Conservation (phyloP, 2,329 filamentous ascomycete genomes). For the Fusarium euwallaceae region DNA sequence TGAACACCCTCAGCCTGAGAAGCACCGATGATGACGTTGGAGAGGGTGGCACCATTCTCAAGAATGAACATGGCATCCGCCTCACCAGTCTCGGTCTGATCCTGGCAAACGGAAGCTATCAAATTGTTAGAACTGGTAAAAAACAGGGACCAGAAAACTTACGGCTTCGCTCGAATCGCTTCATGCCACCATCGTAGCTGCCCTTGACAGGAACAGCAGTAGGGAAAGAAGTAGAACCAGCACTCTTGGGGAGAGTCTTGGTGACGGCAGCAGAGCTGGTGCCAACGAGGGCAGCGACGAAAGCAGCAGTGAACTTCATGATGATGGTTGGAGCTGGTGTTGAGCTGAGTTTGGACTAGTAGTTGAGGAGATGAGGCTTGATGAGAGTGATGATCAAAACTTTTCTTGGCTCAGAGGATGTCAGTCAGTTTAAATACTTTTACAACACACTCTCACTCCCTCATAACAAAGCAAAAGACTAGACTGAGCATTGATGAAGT, state of each 20-base stretch:
- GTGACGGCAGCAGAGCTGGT: conserved; percentile 37
- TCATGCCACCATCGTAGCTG: conserved; percentile 40
- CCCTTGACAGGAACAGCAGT: conserved; percentile 39
- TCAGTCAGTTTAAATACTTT: conserved; percentile 23
- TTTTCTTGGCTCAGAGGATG: conserved; percentile 15
- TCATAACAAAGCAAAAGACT: background rate
- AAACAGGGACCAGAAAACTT: background rate
- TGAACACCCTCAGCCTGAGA: conserved; percentile 65
- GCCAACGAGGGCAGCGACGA: conserved; percentile 35
- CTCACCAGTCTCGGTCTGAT: conserved; percentile 44
- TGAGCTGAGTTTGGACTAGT: background rate
- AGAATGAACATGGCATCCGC: conserved; percentile 64
- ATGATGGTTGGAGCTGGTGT: background rate
- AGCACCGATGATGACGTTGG: conserved; percentile 67
- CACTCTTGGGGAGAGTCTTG: conserved; percentile 39
- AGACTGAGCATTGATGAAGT: background rate
- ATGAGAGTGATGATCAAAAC: background rate
- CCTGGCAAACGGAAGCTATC: conserved; percentile 43
- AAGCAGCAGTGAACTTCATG: conserved; percentile 37
- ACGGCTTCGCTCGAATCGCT: conserved; percentile 39
- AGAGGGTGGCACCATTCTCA: conserved; percentile 62
- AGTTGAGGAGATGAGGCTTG: background rate
- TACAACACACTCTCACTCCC: background rate
- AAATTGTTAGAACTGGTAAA: background rate
- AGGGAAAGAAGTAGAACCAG: conserved; percentile 32